Conservation (phyloP, 352 stramenopile genomes). For the Pilasporangium apinafurcum region DNA sequence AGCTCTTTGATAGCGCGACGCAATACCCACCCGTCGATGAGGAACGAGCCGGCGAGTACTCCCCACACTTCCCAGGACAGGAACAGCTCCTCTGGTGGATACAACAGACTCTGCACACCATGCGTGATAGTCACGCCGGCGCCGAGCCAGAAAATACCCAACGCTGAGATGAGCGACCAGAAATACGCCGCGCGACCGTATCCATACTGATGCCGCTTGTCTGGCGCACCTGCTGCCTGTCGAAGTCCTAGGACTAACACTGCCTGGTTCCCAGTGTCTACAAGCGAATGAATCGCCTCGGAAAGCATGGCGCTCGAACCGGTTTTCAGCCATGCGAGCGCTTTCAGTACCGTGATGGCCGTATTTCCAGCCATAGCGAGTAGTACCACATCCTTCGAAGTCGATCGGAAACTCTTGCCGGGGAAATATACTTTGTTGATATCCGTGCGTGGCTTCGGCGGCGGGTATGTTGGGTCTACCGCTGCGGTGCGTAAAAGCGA, state of each 20-base stretch:
- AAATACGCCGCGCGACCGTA: constrained; percentile 98
- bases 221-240: constrained; percentile 80
- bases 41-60: constrained; percentile 93
- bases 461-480: constrained; percentile 34
- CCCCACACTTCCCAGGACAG: constrained; percentile 91
- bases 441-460: constrained; percentile 54
- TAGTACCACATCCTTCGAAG: constrained; percentile 74
- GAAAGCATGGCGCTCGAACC: constrained; percentile 96
- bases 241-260: constrained; percentile 85
- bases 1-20: constrained; percentile 88
- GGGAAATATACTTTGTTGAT: constrained; percentile 86
- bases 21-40: constrained; percentile 96
- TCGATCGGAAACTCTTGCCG: constrained; percentile 69
- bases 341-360: constrained; percentile 91
- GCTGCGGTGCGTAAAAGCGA: constrained; percentile 24
- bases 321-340: constrained; percentile 87
- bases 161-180: constrained; percentile 96
- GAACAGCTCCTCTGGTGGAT: constrained; percentile 50
- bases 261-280: constrained; percentile 96
- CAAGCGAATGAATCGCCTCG: constrained; percentile 96
- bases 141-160: constrained; percentile 98
- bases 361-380: constrained; percentile 93
- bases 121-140: constrained; percentile 94
- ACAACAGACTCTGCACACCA: constrained; percentile 79
- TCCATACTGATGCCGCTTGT: constrained; percentile 95